Base-by-base conservation (phyloP, 768 basidiomycete genomes). In the Mycena vulgaris region DNA sequence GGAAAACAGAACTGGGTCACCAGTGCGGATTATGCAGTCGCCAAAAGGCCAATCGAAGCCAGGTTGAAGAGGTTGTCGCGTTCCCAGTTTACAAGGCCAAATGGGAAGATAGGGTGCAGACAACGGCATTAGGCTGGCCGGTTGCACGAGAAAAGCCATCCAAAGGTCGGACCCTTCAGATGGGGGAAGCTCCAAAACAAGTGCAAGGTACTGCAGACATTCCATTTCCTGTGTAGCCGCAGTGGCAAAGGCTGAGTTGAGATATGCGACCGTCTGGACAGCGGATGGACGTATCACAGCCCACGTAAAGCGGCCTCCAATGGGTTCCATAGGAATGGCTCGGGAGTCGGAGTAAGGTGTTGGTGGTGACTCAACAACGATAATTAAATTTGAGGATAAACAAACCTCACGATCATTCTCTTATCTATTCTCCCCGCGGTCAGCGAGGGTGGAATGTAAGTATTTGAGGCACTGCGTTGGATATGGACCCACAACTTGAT, bases 41-140 rank as follows among this genome's bases (percentile, higher is more conserved):
- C 47, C 60, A 17, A 62, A 51, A 14, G 60, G 47, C 60, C 60
- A 62, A 4, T 62, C 60, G 23, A 62, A 62, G 35, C 47, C 60
- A 0, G 47, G 60, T 17, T 17, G 13, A 19, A 62, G 31, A 2
- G 48, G 60, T 51, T 35, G 47, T 35, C 60, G 47, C 7, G 57
- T 25, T 5, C 48, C 48, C 48, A 51, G 10, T 7, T 9, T n/a
- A 35, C 60, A 62, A 21, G 60, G 47, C n/a, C 31, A 51, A 19
- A 62, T 62, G 23, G 60, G 47, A 3, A 62, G 33, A 27, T 49
- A 62, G 23, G 60, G 23, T 5, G 7, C 30, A 16, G 47, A 47
- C 21, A 61, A 58, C 5, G 56, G 47, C 7, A 39, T 10, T n/a
- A 11, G 25, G 28, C 6, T 42, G 7, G 52, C 40, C 14, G 52